Percentiles rank a stretch among this genome's conserved stretches.
phyloP scores from a whole-genome alignment of 2,329 filamentous ascomycete species.

The Tolypocladium amazonense region DNA sequence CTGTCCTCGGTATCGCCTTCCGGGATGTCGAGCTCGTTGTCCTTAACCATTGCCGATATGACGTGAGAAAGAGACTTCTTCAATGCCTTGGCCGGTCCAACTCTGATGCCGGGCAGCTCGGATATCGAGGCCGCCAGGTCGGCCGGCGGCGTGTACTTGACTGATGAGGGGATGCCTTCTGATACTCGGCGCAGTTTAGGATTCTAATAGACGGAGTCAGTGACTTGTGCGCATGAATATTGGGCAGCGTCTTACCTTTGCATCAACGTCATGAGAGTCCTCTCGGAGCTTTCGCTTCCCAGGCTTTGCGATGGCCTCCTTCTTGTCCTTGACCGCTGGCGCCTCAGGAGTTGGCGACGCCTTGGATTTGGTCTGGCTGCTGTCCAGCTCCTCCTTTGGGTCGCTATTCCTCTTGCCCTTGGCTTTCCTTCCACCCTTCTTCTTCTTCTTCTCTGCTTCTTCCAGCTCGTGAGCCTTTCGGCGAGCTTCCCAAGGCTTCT shows the following conservation, averaged over 20 bases:
- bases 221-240: neutral
- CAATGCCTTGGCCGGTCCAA: slow-evolving; percentile 58
- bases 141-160: slow-evolving; percentile 36
- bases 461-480: slow-evolving; percentile 54
- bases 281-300: slow-evolving; percentile 49
- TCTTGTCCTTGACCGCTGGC: slow-evolving; percentile 33
- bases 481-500: slow-evolving; percentile 75
- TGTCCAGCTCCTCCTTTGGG: slow-evolving; percentile 43
- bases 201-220: slow-evolving; percentile 16
- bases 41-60: slow-evolving; percentile 57
- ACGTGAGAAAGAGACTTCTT: slow-evolving; percentile 58
- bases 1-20: slow-evolving; percentile 53
- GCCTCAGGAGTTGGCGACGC: slow-evolving; percentile 29
- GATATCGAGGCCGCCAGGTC: slow-evolving; percentile 40
- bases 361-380: slow-evolving; percentile 17
- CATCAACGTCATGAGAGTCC: slow-evolving; percentile 40
- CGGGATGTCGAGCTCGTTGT: slow-evolving; percentile 50
- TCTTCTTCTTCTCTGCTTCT: slow-evolving; percentile 47
- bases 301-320: slow-evolving; percentile 29
- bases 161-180: slow-evolving; percentile 25
- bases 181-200: slow-evolving; percentile 43
- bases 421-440: slow-evolving; percentile 49
- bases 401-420: slow-evolving; percentile 60
- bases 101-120: slow-evolving; percentile 52
- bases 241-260: slow-evolving; percentile 30